A percentile compares a stretch with the other conserved stretches of the same genome.
Conservation (phyloP, 2,329 filamentous ascomycete species). For the Immersiporthe knoxdaviesiana region DNA sequence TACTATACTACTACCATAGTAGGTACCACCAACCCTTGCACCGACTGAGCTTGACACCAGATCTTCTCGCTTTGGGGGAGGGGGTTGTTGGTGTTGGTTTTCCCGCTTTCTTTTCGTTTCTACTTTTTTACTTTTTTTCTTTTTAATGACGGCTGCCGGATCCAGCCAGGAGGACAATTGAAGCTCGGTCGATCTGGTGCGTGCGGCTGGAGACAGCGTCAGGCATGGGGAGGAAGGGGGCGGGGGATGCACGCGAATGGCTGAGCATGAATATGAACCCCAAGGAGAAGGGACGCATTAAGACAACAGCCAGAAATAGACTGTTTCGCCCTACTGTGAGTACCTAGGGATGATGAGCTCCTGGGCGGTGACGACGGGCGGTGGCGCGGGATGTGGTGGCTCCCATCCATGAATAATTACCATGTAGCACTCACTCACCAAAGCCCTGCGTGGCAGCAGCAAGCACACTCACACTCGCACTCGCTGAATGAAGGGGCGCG, state of each 20-base stretch:
- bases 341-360: constrained; percentile 1
- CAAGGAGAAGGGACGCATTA: background rate
- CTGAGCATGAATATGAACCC: background rate
- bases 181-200: background rate
- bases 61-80: background rate
- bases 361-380: background rate
- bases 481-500: constrained; percentile 26
- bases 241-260: background rate
- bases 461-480: too few species aligned
- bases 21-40: background rate
- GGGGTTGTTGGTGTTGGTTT: background rate
- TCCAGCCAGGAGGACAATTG: background rate
- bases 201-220: background rate
- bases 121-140: background rate
- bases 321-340: constrained; percentile 2
- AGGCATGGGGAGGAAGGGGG: too few species aligned
- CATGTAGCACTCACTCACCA: background rate
- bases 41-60: background rate
- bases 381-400: background rate
- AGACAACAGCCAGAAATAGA: constrained; percentile 11
- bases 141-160: background rate
- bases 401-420: background rate
- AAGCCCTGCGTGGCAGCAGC: background rate
- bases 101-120: background rate
- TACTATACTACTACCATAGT: background rate